Percentiles rank a stretch among this genome's conserved stretches.
Evolutionary conservation across 352 stramenopile genomes (phyloP).

Genomic region (Globisporangium acanthophoron): DNA sequence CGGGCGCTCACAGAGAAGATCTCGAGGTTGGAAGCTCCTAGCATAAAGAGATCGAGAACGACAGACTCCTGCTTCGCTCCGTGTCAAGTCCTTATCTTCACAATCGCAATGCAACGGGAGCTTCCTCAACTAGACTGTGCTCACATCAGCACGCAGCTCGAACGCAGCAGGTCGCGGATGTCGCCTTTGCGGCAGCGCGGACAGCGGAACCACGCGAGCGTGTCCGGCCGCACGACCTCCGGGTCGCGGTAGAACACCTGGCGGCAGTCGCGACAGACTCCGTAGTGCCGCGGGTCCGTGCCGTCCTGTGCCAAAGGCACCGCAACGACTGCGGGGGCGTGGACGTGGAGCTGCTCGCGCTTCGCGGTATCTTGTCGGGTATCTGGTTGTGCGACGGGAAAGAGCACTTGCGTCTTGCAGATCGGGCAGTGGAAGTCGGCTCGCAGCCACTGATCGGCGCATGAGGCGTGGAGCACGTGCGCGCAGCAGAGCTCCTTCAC

Average conservation of each 20-base stretch:
- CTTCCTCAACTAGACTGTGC: no score
- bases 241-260: constrained; percentile 62
- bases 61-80: no score
- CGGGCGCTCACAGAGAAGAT: no score
- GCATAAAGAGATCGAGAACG: no score
- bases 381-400: constrained; percentile 25
- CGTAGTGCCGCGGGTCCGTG: constrained; percentile 34
- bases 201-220: constrained; percentile 67
- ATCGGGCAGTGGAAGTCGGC: constrained; percentile 40
- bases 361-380: constrained; percentile 12
- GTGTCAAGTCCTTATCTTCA: no score
- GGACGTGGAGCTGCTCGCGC: constrained; percentile 5
- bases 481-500: constrained; percentile 55
- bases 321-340: constrained; percentile 1
- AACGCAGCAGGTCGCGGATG: constrained; percentile 41
- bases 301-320: constrained; percentile 21
- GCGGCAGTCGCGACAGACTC: constrained; percentile 50
- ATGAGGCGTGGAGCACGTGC: constrained; percentile 60
- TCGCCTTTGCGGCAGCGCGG: constrained; percentile 44
- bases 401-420: constrained; percentile 59
- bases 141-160: constrained; percentile 56
- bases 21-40: no score
- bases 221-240: constrained; percentile 44
- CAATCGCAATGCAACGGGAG: no score
- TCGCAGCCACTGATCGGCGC: constrained; percentile 47